Conservation (phyloP, 371 early-diverging fungal species). For the Synchytrium microbalum region DNA sequence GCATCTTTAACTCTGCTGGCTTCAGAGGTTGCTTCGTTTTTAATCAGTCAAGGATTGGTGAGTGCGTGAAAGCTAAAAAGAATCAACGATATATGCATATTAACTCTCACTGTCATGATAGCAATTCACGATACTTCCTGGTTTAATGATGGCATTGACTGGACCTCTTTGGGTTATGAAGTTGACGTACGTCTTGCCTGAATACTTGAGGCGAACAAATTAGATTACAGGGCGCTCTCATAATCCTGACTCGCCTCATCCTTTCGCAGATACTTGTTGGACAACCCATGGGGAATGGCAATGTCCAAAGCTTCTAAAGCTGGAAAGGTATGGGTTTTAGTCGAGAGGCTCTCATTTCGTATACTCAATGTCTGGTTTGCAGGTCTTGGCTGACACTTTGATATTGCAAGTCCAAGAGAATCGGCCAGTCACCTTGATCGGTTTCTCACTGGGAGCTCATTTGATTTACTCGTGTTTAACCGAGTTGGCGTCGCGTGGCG, state of each 20-base stretch:
- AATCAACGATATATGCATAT: too few species aligned
- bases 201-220: too few species aligned
- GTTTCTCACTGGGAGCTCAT: slow-evolving; percentile 88
- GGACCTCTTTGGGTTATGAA: slow-evolving; percentile 85
- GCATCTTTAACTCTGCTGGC: slow-evolving; percentile 76
- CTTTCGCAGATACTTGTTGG: slow-evolving; percentile 59
- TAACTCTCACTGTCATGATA: neutral
- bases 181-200: slow-evolving; percentile 71
- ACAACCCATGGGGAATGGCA: slow-evolving; percentile 95
- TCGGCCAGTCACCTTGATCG: slow-evolving; percentile 88
- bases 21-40: slow-evolving; percentile 73
- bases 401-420: slow-evolving; percentile 70
- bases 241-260: too few species aligned
- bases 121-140: slow-evolving; percentile 74
- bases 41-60: slow-evolving; percentile 72
- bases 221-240: too few species aligned
- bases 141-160: slow-evolving; percentile 73
- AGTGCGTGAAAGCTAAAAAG: too few species aligned
- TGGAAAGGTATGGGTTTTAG: slow-evolving; percentile 53
- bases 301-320: slow-evolving; percentile 77
- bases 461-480: slow-evolving; percentile 83
- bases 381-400: slow-evolving; percentile 51
- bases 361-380: too few species aligned
- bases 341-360: too few species aligned
- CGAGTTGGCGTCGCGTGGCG: slow-evolving; percentile 65